These are phyloP conservation scores for Cochlearia excelsa DNA, from an alignment of 345 rosid genomes.

Conservation along the genomic window DNA sequence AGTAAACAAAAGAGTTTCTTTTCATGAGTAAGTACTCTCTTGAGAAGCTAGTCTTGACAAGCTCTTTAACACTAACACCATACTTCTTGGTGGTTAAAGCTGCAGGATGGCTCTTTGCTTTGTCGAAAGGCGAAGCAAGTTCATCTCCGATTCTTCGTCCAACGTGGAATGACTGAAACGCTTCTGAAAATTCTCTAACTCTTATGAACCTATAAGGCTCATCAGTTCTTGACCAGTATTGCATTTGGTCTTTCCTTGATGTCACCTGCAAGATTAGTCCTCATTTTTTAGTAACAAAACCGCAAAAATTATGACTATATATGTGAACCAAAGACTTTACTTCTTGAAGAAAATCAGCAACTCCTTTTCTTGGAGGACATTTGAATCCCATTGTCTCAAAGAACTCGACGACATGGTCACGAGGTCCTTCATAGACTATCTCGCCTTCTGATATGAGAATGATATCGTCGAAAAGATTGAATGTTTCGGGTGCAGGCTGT, in stretches of 20 bases:
- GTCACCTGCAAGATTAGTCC: slow-evolving; percentile 52
- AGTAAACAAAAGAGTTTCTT: slow-evolving; percentile 71
- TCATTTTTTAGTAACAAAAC: not conserved
- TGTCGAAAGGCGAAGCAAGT: slow-evolving; percentile 54
- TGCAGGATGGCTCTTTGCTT: slow-evolving; percentile 64
- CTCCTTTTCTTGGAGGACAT: slow-evolving; percentile 75
- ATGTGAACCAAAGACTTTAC: slow-evolving; percentile 38
- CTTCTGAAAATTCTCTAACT: slow-evolving; percentile 61
- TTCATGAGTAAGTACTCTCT: slow-evolving; percentile 70
- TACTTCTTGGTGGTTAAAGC: slow-evolving; percentile 56
- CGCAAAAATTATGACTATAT: not conserved
- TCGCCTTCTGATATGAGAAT: slow-evolving; percentile 68
- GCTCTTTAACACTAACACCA: slow-evolving; percentile 56
- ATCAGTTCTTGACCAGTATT: slow-evolving; percentile 60
- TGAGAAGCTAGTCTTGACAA: slow-evolving; percentile 53
- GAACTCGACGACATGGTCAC: slow-evolving; percentile 58
- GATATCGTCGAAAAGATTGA: slow-evolving; percentile 69
- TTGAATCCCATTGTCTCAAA: slow-evolving; percentile 65
- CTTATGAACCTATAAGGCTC: slow-evolving; percentile 61
- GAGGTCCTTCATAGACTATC: slow-evolving; percentile 75
- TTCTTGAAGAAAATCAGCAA: slow-evolving; percentile 80
- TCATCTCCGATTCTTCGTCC: slow-evolving; percentile 52
- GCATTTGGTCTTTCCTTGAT: slow-evolving; percentile 74
- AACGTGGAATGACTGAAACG: slow-evolving; percentile 57
- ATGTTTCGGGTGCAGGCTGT: slow-evolving; percentile 86